These are phyloP conservation scores for Pestalotiopsis sp. DNA, from an alignment of 2,329 filamentous ascomycete species.

Conservation along the genomic window DNA sequence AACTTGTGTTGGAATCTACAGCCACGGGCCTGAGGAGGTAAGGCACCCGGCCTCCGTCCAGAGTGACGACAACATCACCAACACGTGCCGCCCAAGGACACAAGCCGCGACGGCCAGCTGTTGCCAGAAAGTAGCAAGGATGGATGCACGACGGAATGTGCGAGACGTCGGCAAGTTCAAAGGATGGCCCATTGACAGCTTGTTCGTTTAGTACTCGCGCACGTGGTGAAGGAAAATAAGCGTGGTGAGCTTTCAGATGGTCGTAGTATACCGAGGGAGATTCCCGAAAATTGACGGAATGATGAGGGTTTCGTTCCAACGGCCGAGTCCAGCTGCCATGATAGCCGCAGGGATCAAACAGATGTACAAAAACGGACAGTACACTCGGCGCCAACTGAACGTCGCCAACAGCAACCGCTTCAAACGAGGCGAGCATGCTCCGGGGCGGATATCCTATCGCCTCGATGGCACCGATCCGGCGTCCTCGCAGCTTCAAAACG, in stretches of 20 bases:
- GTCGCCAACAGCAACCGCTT: not conserved
- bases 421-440: not conserved
- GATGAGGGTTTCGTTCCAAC: not conserved
- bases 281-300: not conserved
- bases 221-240: not conserved
- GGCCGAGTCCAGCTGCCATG: not conserved
- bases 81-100: not conserved
- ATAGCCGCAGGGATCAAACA: not conserved
- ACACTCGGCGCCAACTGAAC: not conserved
- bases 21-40: not conserved
- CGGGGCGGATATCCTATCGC: not conserved
- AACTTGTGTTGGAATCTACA: not conserved
- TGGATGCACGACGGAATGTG: not conserved
- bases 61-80: not conserved
- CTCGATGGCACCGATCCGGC: not conserved
- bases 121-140: not conserved
- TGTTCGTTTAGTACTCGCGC: not conserved
- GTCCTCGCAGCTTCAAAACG: not conserved
- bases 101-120: not conserved
- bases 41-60: not conserved
- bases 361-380: not conserved
- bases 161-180: not conserved
- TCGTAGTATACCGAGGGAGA: not conserved
- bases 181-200: not conserved
- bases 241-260: not conserved